These are phyloP conservation scores for Inonotus obliquus DNA, from an alignment of 1,284 basidiomycete species.

Conservation along the genomic window DNA sequence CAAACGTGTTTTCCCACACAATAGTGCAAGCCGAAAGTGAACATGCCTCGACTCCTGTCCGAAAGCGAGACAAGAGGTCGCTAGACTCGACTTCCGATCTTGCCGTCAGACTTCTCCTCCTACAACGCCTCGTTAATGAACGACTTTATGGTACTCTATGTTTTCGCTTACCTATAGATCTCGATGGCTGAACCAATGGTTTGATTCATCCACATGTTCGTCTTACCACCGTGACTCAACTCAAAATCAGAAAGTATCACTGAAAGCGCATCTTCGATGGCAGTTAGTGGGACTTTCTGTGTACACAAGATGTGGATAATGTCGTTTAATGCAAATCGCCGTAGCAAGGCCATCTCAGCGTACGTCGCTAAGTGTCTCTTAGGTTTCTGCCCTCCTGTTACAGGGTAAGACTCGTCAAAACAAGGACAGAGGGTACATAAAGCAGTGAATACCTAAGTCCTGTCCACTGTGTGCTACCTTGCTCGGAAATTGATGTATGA, in stretches of 20 bases:
- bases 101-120: conserved; percentile 32
- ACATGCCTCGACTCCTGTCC: conserved; percentile 56
- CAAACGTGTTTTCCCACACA: conserved; percentile 63
- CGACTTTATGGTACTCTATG: no score
- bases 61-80: conserved; percentile 43
- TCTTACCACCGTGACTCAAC: conserved; percentile 28
- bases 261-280: conserved; percentile 21
- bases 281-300: conserved; percentile 15
- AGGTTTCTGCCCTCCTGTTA: conserved; percentile 20
- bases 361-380: conserved; percentile 16
- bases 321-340: conserved; percentile 21
- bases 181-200: conserved; percentile 52
- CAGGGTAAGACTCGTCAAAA: not conserved
- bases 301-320: conserved; percentile 23
- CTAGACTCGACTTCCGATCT: conserved; percentile 34
- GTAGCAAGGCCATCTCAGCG: conserved; percentile 21
- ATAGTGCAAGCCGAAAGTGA: conserved; percentile 52
- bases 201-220: conserved; percentile 36
- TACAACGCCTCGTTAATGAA: conserved; percentile 21
- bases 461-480: conserved; percentile 19
- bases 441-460: conserved; percentile 14
- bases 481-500: conserved; percentile 36
- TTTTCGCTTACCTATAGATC: conserved; percentile 44
- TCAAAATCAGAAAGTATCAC: conserved; percentile 19
- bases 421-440: conserved; percentile 2